Evolutionary conservation across 2,329 filamentous ascomycete genomes (phyloP).

Genomic region (Magnaporthiopsis rhizophila): DNA sequence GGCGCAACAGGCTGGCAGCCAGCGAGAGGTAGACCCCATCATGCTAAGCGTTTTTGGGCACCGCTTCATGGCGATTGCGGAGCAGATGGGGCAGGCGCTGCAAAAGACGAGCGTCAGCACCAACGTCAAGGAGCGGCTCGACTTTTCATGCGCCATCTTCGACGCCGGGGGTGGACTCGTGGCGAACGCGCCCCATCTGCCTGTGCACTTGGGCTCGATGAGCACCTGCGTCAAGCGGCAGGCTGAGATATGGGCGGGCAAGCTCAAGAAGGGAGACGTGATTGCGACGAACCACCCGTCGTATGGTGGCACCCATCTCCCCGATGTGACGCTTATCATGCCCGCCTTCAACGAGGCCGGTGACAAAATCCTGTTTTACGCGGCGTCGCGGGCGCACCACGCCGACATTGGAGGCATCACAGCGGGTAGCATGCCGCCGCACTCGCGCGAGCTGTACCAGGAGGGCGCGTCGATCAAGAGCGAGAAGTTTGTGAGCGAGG

Average conservation of each 20-base stretch:
- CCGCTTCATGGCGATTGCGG: conserved; percentile 67
- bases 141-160: conserved; percentile 66
- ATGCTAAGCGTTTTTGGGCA: conserved; percentile 63
- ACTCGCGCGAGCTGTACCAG: conserved; percentile 51
- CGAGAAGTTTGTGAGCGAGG: conserved; percentile 57
- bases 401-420: conserved; percentile 63
- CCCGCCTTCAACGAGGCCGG: conserved; percentile 52
- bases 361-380: conserved; percentile 56
- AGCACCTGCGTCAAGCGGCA: conserved; percentile 62
- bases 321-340: conserved; percentile 65
- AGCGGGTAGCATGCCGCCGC: conserved; percentile 67
- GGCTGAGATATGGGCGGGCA: conserved; percentile 50
- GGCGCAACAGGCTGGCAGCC: background rate
- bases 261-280: conserved; percentile 64
- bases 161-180: conserved; percentile 60
- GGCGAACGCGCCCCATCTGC: conserved; percentile 62
- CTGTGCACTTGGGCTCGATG: conserved; percentile 65
- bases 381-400: conserved; percentile 62
- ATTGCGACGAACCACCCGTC: conserved; percentile 68
- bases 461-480: conserved; percentile 51
- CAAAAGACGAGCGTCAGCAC: conserved; percentile 65
- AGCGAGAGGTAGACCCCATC: conserved; percentile 53
- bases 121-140: conserved; percentile 64
- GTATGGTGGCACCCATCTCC: conserved; percentile 65
- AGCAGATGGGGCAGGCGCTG: conserved; percentile 61